These are phyloP conservation scores for Cercophora newfieldiana DNA, from an alignment of 495 filamentous ascomycete genomes.

Conservation along the genomic window DNA sequence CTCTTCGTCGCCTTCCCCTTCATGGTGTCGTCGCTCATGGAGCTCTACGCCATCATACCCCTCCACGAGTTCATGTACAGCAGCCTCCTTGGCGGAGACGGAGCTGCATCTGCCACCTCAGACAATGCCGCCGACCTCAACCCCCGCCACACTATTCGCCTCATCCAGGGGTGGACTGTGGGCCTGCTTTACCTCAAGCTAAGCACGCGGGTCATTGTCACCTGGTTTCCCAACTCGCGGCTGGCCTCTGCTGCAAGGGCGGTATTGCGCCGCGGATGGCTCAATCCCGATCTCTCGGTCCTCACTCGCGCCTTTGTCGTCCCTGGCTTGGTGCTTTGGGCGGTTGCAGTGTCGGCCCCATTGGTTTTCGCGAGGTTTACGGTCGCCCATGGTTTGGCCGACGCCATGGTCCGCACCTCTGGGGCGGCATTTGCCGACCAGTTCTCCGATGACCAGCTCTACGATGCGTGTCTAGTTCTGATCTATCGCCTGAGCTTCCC, in stretches of 20 bases:
- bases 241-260: conserved; percentile 71
- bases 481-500: conserved; percentile 77
- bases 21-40: conserved; percentile 76
- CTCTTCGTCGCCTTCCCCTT: conserved; percentile 77
- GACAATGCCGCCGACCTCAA: conserved; percentile 21
- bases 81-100: conserved; percentile 16
- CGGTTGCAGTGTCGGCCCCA: conserved; percentile 61
- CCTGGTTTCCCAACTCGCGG: conserved; percentile 60
- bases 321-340: conserved; percentile 62
- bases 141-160: conserved; percentile 73
- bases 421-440: conserved; percentile 24
- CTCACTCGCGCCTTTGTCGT: conserved; percentile 82
- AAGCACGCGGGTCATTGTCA: conserved; percentile 67
- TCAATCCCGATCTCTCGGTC: conserved; percentile 73
- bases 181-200: conserved; percentile 92
- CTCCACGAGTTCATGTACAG: conserved; percentile 76
- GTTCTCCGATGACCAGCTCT: conserved; percentile 32
- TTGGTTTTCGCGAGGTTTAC: conserved; percentile 34
- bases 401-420: conserved; percentile 13
- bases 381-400: conserved; percentile 34
- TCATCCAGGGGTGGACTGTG: conserved; percentile 92
- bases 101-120: neutral
- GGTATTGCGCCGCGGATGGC: conserved; percentile 75
- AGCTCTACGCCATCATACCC: conserved; percentile 87
- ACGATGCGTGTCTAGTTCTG: conserved; percentile 50